A percentile compares a stretch with the other conserved stretches of the same genome.
These are phyloP conservation scores for Yamadazyma dushanensis DNA, from an alignment of 1,139 yeast species.

Conservation along the genomic window DNA sequence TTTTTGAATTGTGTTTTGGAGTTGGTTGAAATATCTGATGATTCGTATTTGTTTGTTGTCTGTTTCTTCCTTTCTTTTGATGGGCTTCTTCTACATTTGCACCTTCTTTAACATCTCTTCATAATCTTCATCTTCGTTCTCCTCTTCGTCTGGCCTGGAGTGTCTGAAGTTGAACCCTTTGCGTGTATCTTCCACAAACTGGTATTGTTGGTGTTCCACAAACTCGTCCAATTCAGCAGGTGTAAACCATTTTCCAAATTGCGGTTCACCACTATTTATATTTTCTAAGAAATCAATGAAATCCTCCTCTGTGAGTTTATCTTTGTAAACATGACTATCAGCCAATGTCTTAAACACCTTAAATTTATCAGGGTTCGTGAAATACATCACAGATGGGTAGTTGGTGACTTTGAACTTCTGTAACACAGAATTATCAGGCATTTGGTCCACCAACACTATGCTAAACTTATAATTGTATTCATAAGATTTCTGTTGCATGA, in stretches of 20 bases:
- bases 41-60: too few species aligned
- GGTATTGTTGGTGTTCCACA: slow-evolving; percentile 11
- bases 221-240: slow-evolving; percentile 13
- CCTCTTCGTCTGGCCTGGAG: slow-evolving; percentile 9
- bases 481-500: slow-evolving; percentile 30
- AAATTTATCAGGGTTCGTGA: slow-evolving; percentile 22
- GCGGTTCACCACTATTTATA: slow-evolving; percentile 13
- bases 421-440: slow-evolving; percentile 21
- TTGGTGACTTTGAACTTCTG: slow-evolving; percentile 28
- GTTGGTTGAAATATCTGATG: too few species aligned
- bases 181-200: slow-evolving; percentile 14
- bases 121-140: slow-evolving; percentile 22
- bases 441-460: slow-evolving; percentile 26
- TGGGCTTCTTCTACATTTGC: slow-evolving; percentile 18
- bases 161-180: slow-evolving; percentile 24
- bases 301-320: slow-evolving; percentile 20
- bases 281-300: slow-evolving; percentile 23
- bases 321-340: slow-evolving; percentile 22
- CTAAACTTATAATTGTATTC: slow-evolving; percentile 21
- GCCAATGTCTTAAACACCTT: slow-evolving; percentile 29
- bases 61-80: too few species aligned
- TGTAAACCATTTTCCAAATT: slow-evolving; percentile 24
- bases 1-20: too few species aligned
- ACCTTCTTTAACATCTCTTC: slow-evolving; percentile 20
- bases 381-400: slow-evolving; percentile 35